phyloP scores from a whole-genome alignment of 768 basidiomycete species.

The Pleurotus tuber-regium region DNA sequence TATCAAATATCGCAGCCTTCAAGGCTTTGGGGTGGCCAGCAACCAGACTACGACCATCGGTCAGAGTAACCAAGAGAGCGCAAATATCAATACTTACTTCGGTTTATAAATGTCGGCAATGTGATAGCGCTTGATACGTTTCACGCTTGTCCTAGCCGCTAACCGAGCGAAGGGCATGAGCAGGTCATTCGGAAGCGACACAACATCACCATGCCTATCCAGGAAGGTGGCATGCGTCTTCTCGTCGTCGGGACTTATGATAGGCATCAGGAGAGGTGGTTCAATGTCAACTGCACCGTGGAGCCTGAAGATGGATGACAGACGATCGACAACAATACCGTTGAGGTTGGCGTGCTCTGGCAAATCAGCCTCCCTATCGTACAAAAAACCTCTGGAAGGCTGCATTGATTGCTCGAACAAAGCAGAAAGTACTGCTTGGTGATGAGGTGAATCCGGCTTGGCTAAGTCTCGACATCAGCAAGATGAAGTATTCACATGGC shows the following conservation, averaged over 20 bases:
- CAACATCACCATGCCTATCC: constrained; percentile 77
- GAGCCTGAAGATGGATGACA: constrained; percentile 76
- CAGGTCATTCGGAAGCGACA: constrained; percentile 69
- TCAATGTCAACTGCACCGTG: constrained; percentile 91
- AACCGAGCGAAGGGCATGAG: constrained; percentile 78
- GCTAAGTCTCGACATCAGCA: constrained; percentile 35
- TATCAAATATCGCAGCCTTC: constrained; percentile 81
- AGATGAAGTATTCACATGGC: background rate
- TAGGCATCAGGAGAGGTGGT: constrained; percentile 80
- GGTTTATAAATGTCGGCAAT: constrained; percentile 71
- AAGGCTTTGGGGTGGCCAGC: constrained; percentile 71
- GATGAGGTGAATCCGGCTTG: constrained; percentile 78
- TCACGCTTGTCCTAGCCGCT: constrained; percentile 64
- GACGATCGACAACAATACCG: constrained; percentile 72
- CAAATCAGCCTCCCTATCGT: constrained; percentile 66
- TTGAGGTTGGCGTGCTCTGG: constrained; percentile 72
- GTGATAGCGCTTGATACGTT: constrained; percentile 82
- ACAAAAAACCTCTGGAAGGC: constrained; percentile 64
- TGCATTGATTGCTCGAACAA: constrained; percentile 75
- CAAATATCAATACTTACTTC: constrained; percentile 44
- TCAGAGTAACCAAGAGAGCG: background rate
- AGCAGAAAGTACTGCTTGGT: constrained; percentile 72
- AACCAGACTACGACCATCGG: constrained; percentile 53
- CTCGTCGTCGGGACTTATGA: constrained; percentile 59
- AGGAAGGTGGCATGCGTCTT: constrained; percentile 69